Conservation (phyloP, 352 stramenopile genomes). For the Globisporangium middletonii region DNA sequence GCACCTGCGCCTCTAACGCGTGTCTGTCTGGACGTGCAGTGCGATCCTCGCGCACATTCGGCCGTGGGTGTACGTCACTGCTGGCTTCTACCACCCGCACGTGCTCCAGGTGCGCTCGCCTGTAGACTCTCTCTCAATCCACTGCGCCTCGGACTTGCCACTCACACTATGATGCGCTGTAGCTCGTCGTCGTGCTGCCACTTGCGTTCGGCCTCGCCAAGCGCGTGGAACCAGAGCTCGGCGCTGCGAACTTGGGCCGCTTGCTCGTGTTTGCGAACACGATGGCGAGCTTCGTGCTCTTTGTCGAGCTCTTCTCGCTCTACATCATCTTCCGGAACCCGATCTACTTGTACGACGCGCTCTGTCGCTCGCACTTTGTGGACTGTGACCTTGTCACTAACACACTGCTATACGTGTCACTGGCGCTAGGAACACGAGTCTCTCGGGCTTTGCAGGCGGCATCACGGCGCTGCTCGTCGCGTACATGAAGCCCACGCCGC, state of each 20-base stretch:
- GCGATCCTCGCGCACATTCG: conserved; percentile 82
- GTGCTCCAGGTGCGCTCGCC: conserved; percentile 44
- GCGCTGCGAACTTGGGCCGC: conserved; percentile 49
- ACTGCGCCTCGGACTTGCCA: background rate
- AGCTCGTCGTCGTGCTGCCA: conserved; percentile 64
- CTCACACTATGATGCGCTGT: conserved; percentile 4
- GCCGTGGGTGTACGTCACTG: conserved; percentile 81
- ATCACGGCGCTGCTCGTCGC: conserved; percentile 78
- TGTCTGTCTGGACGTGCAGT: conserved; percentile 19
- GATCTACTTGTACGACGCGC: conserved; percentile 54
- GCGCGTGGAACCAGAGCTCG: conserved; percentile 72
- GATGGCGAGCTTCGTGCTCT: conserved; percentile 62
- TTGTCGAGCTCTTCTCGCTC: conserved; percentile 71
- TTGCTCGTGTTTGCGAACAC: conserved; percentile 75
- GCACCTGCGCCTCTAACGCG: background rate
- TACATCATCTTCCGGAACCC: conserved; percentile 82
- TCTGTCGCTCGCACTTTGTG: background rate
- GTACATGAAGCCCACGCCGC: conserved; percentile 67
- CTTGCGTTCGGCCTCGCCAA: conserved; percentile 63
- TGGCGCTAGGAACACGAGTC: conserved; percentile 41
- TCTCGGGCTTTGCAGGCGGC: conserved; percentile 74
- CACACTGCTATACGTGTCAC: no score
- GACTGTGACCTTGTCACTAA: background rate
- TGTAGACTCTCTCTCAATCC: background rate
- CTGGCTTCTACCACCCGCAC: conserved; percentile 82